Evolutionary conservation across 2,329 filamentous ascomycete genomes (phyloP), one percentile per base, ranked within the genome.

Genomic region (Zopfia rhizophila): DNA sequence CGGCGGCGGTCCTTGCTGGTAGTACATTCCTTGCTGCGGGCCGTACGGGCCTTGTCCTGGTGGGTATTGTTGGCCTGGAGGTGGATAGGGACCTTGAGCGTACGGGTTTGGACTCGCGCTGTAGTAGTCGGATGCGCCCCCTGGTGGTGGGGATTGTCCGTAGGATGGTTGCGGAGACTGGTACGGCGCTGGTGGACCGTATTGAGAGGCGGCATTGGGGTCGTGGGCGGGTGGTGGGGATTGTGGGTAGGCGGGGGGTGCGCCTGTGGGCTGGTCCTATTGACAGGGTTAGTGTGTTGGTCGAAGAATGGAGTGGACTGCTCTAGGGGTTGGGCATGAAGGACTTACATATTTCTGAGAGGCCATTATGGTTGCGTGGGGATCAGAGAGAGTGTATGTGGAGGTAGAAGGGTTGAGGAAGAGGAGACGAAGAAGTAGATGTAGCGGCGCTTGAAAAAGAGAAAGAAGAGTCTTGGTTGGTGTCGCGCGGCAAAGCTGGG

Each of bases 191-290:
- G 60, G 30, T 60, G 45, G 42, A 49, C 37, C 44, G 29, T 50
- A n/a, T n/a, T n/a, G 51, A 12, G 47, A 49, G 12, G 51, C 48
- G 23, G 65, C 54, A 27, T 58, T 58, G 25, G 60, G 56, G 47
- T 70, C 66, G 51, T 70, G 66, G 21, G 56, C 42, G n/a, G 66
- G 67, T 3, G 62, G 59, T 11, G 66, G 66, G 3, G 60, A 56
- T 44, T 62, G 55, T 10, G 66, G 68, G 53, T 70, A 72, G 23
- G 61, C 45, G 5, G 69, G 68, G 10, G 68, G 68, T 39, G 68
- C 65, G 52, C 65, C 63, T 21, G 44, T 19, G 16, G 52, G 53
- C 28, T 42, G 31, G 48, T 65, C 57, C 60, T 62, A 13, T 6
- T 3, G 17, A n/a, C 6, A 16, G 6, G 10, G 19, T 23, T 13